Percentiles rank a stretch among this genome's conserved stretches.
These are phyloP conservation scores for Bromus sterilis DNA, from an alignment of 176 grass and related monocot genomes.

Conservation along the genomic window DNA sequence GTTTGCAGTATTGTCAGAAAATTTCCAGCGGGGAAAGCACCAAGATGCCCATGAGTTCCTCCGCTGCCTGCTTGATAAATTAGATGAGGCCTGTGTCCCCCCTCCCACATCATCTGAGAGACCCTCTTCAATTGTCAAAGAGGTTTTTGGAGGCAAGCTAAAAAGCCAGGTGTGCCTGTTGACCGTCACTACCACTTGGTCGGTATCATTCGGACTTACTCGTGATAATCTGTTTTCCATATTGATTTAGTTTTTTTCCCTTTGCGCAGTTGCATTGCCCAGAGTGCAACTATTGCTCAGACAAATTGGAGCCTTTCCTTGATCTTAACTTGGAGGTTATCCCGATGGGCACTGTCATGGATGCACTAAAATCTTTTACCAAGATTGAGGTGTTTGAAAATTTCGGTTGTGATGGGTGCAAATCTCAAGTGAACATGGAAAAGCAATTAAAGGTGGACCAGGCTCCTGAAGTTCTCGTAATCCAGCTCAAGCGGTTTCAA, in stretches of 20 bases:
- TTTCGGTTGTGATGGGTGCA: conserved; percentile 43
- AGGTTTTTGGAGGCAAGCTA: conserved; percentile 39
- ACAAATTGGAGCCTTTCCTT: conserved; percentile 43
- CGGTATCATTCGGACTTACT: neutral
- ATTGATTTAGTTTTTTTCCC: neutral
- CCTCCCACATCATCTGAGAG: neutral
- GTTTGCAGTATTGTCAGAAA: conserved; percentile 28
- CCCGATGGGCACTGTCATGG: conserved; percentile 1
- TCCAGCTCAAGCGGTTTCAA: conserved; percentile 54
- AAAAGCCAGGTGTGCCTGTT: conserved; percentile 40
- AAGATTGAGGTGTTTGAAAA: conserved; percentile 48
- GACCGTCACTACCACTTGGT: neutral
- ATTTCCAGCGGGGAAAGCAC: conserved; percentile 20
- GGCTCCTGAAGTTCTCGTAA: conserved; percentile 43
- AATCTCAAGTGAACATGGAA: conserved; percentile 39
- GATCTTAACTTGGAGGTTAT: conserved; percentile 62
- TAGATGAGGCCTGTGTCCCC: neutral
- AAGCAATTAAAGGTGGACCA: conserved; percentile 45
- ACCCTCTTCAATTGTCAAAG: conserved; percentile 23
- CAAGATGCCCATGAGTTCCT: conserved; percentile 54
- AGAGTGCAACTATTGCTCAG: conserved; percentile 27
- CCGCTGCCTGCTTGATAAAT: conserved; percentile 36
- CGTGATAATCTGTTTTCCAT: neutral
- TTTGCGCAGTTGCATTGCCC: conserved; percentile 40
- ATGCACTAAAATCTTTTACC: conserved; percentile 45